phyloP scores from a whole-genome alignment of 2,329 filamentous ascomycete genomes.

The Neopestalotiopsis rosae region DNA sequence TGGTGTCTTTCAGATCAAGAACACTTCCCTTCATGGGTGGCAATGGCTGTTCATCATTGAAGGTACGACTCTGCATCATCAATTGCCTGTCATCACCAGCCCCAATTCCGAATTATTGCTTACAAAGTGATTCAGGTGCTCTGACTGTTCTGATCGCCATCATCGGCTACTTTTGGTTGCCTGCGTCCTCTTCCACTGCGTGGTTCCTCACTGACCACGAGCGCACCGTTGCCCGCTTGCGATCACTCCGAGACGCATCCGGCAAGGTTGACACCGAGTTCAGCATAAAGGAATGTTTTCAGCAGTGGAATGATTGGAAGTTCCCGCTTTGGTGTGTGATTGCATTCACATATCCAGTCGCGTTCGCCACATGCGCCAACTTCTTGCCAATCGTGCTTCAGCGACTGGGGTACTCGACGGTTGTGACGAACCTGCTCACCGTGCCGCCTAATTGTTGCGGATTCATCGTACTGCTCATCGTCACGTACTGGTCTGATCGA shows the following conservation, averaged over 20 bases:
- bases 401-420: constrained; percentile 46
- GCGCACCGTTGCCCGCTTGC: constrained; percentile 43
- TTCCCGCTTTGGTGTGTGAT: constrained; percentile 47
- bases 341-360: constrained; percentile 52
- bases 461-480: constrained; percentile 48
- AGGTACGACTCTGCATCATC: constrained; percentile 16
- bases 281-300: constrained; percentile 45
- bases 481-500: constrained; percentile 49
- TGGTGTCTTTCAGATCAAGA: constrained; percentile 28
- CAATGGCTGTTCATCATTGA: constrained; percentile 32
- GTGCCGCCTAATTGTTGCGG: constrained; percentile 54
- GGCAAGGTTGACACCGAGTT: constrained; percentile 42
- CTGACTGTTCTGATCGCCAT: constrained; percentile 8
- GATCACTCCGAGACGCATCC: constrained; percentile 52
- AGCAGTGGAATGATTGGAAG: constrained; percentile 46
- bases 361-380: constrained; percentile 46
- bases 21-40: constrained; percentile 9
- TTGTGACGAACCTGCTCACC: constrained; percentile 54
- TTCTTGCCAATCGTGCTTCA: constrained; percentile 54
- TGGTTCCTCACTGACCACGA: constrained; percentile 51
- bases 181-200: constrained; percentile 47
- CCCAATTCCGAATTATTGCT: background rate
- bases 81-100: background rate
- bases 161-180: constrained; percentile 29
- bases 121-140: background rate